Conservation (phyloP, 192 early-diverging fungal species). For the Coemansia sp. region DNA sequence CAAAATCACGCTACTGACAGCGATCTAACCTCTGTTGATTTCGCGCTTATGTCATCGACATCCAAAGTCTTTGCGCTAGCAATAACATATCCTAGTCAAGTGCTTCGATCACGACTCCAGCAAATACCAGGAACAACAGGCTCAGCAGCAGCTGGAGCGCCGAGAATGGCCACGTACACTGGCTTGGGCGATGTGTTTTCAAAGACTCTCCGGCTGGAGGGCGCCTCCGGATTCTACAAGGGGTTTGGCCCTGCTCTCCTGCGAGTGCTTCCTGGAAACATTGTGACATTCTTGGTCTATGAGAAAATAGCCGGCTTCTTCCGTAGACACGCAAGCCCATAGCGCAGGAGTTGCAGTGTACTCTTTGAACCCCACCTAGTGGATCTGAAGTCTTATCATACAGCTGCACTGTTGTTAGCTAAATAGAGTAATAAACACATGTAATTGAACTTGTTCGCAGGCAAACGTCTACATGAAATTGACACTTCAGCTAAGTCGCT, state of each 20-base stretch:
- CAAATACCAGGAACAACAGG: conserved; percentile 52
- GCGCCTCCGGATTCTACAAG: conserved; percentile 84
- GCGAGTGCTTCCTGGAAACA: conserved; percentile 89
- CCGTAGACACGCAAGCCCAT: conserved; percentile 51
- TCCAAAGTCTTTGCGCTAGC: conserved; percentile 88
- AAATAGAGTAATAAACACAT: too few relatives aligned
- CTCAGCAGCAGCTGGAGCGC: conserved; percentile 33
- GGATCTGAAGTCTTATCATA: too few relatives aligned
- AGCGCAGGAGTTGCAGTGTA: not conserved
- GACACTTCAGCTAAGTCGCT: not conserved
- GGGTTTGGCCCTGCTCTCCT: conserved; percentile 84
- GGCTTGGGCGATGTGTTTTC: conserved; percentile 70
- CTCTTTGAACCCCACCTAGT: not conserved
- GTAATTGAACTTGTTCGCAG: not conserved
- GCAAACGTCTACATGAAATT: not conserved
- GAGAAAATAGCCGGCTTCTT: conserved; percentile 69
- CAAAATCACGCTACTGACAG: not conserved
- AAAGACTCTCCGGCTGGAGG: conserved; percentile 75
- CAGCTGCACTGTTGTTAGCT: too few relatives aligned
- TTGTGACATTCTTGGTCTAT: conserved; percentile 95
- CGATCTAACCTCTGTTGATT: conserved; percentile 63
- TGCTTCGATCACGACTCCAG: conserved; percentile 84
- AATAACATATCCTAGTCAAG: conserved; percentile 91
- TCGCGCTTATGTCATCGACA: conserved; percentile 77
- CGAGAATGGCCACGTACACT: conserved; percentile 57